Evolutionary conservation across 192 early-diverging fungal species (phyloP).

Genomic region (Thamnidium elegans): DNA sequence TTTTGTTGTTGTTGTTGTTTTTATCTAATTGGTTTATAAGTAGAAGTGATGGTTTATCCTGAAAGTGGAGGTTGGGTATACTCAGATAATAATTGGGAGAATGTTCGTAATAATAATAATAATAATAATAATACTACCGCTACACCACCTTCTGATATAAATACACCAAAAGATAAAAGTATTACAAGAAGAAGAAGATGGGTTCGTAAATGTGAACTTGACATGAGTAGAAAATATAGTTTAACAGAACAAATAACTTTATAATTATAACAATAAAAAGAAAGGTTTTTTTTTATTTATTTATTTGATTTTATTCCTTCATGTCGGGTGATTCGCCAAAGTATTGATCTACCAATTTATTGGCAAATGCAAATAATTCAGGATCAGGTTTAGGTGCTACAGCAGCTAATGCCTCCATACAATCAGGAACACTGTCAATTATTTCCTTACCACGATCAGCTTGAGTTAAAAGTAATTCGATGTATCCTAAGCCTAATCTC

Average conservation of each 20-base stretch:
- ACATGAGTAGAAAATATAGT: not conserved
- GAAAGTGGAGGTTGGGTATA: slow-evolving; percentile 45
- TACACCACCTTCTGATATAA: not conserved
- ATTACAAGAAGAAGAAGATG: slow-evolving; percentile 35
- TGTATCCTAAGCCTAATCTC: slow-evolving; percentile 58
- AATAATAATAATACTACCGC: not conserved
- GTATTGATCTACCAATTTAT: slow-evolving; percentile 28
- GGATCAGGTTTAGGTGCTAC: slow-evolving; percentile 26
- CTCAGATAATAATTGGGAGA: slow-evolving; percentile 35
- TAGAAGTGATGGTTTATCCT: slow-evolving; percentile 29
- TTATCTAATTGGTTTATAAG: not conserved
- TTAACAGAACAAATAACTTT: not conserved
- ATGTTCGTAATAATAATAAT: not conserved
- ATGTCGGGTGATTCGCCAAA: slow-evolving; percentile 10
- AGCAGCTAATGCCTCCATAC: slow-evolving; percentile 22
- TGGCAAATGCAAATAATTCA: slow-evolving; percentile 24
- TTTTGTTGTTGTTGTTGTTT: not conserved
- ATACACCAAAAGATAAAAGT: slow-evolving; percentile 9
- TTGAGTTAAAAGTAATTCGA: slow-evolving; percentile 53
- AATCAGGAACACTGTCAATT: slow-evolving; percentile 17
- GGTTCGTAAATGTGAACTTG: slow-evolving; percentile 21
- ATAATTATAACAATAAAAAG: too few relatives aligned
- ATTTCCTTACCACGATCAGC: slow-evolving; percentile 9
- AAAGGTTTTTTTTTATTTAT: too few relatives aligned
- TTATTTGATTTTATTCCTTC: not conserved